Base-by-base conservation (phyloP, 306 rosid species). In the Trifolium repens region DNA sequence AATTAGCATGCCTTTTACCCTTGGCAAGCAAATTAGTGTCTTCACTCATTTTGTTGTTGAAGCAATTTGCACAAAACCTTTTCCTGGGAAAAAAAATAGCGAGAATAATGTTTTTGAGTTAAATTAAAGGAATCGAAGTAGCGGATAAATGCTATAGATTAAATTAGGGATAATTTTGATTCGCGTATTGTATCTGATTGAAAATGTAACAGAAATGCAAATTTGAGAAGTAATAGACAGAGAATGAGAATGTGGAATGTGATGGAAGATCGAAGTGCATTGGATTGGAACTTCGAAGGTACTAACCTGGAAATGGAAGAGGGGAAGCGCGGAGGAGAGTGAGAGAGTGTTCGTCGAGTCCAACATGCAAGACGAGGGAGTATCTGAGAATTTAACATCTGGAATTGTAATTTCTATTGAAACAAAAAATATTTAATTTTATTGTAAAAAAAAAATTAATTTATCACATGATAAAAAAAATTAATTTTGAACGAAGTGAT, bases 1-100 rank as follows among this genome's bases (percentile, higher is more conserved):
- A 88, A 75, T 73, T 71, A 61, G 90, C 93, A 16, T 52, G 87
- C 83, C 74, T 87, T 75, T 49, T 77, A 49, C 69, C 57, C 69
- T 74, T 79, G 40, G 82, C 57, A 54, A 35, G 79, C 35, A 84
- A 86, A 78, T 32, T 74, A 69, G 5, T 69, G 26, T 79, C 77
- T 19, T 47, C 73, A 32, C 37, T 81, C 96, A 92, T 94, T 47
- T 70, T 71, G 55, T 73, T 67, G 43, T 46, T 49, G 8, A 74
- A 52, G 76, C 88, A 79, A 77, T 70, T 81, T 4, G 75, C 66
- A 44, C 67, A 47, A 68, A 60, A 67, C 69, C 82, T 70, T 34
- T 69, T 69, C 79, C 94, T 87, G 73, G 13, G 76, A 71, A n/a
- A 68, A 12, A 52, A 79, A 78, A 34, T 7, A 15, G 55, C 8